phyloP scores from a whole-genome alignment of 768 basidiomycete species.

The Wakefieldia striispora region DNA sequence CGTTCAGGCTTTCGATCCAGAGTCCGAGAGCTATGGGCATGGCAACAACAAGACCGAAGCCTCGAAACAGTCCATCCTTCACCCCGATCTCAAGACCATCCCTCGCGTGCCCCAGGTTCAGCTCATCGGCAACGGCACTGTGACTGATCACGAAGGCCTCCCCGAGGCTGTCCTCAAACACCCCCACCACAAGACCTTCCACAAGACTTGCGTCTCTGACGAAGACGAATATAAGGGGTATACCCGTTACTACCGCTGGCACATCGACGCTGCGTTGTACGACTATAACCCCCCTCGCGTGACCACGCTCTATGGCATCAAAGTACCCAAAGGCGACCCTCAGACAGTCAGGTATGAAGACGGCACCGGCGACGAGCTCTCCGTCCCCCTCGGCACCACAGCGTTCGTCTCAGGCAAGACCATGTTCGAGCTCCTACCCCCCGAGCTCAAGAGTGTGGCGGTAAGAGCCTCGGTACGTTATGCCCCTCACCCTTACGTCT shows the following conservation, averaged over 20 bases:
- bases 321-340: conserved; percentile 59
- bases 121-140: conserved; percentile 84
- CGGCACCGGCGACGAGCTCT: conserved; percentile 78
- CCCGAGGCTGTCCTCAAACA: conserved; percentile 79
- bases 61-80: conserved; percentile 76
- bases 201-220: conserved; percentile 70
- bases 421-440: conserved; percentile 79
- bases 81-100: conserved; percentile 89
- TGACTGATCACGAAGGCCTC: conserved; percentile 79
- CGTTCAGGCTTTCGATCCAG: conserved; percentile 73
- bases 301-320: conserved; percentile 80
- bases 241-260: conserved; percentile 91
- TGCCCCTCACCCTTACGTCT: conserved; percentile 85
- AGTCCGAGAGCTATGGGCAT: conserved; percentile 68
- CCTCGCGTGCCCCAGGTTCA: conserved; percentile 88
- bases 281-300: conserved; percentile 76
- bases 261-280: conserved; percentile 87
- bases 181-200: conserved; percentile 83
- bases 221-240: conserved; percentile 75
- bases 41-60: conserved; percentile 83
- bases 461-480: conserved; percentile 75
- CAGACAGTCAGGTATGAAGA: conserved; percentile 82
- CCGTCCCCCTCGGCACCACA: conserved; percentile 84
- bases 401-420: conserved; percentile 78
- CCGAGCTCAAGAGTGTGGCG: conserved; percentile 73